Conservation (phyloP, 768 basidiomycete species). For the Pleurotus eryngii region DNA sequence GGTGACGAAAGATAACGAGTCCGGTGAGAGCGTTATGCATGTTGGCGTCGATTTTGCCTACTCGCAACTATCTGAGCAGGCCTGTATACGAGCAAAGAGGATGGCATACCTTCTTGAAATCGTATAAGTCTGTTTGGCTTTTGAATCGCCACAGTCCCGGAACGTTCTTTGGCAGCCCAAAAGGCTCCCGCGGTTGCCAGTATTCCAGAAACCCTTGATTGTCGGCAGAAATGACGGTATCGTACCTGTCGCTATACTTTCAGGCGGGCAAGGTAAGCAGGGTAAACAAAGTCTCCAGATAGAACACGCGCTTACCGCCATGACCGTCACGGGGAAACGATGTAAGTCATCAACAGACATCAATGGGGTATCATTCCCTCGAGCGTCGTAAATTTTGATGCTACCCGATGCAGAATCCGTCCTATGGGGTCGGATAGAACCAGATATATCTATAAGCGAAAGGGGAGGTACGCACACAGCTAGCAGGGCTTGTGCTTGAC, state of each 20-base stretch:
- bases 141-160: constrained; percentile 88
- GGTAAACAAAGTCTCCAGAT: neutral
- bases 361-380: constrained; percentile 78
- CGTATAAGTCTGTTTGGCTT: constrained; percentile 89
- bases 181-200: constrained; percentile 91
- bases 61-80: neutral
- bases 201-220: constrained; percentile 95
- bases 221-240: constrained; percentile 92
- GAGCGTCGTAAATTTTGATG: constrained; percentile 89
- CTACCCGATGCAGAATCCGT: constrained; percentile 73
- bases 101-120: constrained; percentile 87
- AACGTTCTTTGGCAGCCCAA: constrained; percentile 75
- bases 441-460: neutral
- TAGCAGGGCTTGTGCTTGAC: constrained; percentile 82
- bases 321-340: constrained; percentile 85
- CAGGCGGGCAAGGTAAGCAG: neutral
- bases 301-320: constrained; percentile 58
- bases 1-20: constrained; percentile 85
- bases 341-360: constrained; percentile 78
- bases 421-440: constrained; percentile 36
- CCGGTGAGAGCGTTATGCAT: constrained; percentile 87
- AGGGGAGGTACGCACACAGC: constrained; percentile 64
- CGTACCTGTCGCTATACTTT: constrained; percentile 88
- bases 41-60: constrained; percentile 92
- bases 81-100: neutral